phyloP scores from a whole-genome alignment of 2,329 filamentous ascomycete genomes.

The Amauroascus niger region DNA sequence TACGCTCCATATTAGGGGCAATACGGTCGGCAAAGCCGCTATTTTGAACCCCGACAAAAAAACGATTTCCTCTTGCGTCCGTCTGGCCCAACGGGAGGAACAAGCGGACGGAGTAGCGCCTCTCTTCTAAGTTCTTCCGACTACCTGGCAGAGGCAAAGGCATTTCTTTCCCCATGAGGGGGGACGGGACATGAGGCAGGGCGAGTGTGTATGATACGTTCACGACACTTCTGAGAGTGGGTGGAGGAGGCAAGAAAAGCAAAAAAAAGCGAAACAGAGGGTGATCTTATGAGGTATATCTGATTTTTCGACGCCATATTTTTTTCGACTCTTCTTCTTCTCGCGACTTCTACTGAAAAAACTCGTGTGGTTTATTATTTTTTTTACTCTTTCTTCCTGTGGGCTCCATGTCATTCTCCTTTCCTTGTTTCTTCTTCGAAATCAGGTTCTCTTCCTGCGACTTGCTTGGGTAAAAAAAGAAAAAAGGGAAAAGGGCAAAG shows the following conservation, averaged over 20 bases:
- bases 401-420: background rate
- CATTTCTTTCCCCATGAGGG: no score
- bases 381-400: no score
- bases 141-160: background rate
- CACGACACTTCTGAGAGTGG: slow-evolving; percentile 6
- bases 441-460: background rate
- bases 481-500: no score
- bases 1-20: slow-evolving; percentile 38
- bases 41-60: slow-evolving; percentile 11
- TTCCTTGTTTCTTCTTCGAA: background rate
- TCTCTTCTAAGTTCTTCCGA: background rate
- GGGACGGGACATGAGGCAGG: background rate
- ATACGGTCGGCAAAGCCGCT: no score
- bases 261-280: background rate
- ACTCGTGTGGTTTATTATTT: no score
- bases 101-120: background rate
- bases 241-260: slow-evolving; percentile 1
- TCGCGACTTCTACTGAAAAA: no score
- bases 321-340: background rate
- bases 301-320: background rate
- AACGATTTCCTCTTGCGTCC: background rate
- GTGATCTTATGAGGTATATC: background rate
- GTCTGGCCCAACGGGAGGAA: background rate
- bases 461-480: slow-evolving; percentile 7
- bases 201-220: slow-evolving; percentile 12